phyloP scores from a whole-genome alignment of 2,329 filamentous ascomycete genomes.

The Cladobotryum mycophilum region DNA sequence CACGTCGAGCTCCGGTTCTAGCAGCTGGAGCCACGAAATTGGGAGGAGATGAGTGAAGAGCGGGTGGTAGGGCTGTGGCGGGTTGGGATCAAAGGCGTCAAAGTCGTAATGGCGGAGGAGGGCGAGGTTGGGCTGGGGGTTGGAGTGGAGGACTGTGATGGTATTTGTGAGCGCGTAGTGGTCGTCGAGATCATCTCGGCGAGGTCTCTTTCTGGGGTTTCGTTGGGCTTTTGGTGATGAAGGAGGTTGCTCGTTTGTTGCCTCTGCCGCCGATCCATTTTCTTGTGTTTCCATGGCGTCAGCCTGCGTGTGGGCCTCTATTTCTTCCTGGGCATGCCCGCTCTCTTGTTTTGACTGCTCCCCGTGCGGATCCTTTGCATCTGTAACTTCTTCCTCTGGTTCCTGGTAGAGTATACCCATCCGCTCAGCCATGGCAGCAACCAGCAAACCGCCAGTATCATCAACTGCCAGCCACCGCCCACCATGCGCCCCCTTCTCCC shows the following conservation, averaged over 20 bases:
- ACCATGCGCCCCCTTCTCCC: conserved; percentile 21
- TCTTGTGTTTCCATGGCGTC: conserved; percentile 3
- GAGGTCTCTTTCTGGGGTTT: conserved; percentile 23
- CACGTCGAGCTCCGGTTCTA: conserved; percentile 68
- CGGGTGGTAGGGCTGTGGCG: conserved; percentile 60
- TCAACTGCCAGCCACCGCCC: conserved; percentile 75
- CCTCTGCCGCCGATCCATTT: neutral
- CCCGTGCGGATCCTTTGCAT: neutral
- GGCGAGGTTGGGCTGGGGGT: conserved; percentile 80
- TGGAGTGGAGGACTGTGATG: conserved; percentile 72
- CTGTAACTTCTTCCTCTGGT: conserved; percentile 20
- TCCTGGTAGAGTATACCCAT: conserved; percentile 70
- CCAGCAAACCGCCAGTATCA: conserved; percentile 76
- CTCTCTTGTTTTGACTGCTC: neutral
- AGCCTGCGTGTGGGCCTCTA: conserved; percentile 4
- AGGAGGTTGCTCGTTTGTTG: conserved; percentile 1
- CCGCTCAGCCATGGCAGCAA: conserved; percentile 78
- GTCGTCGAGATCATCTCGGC: conserved; percentile 49
- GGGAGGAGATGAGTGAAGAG: conserved; percentile 75
- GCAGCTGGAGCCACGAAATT: conserved; percentile 85
- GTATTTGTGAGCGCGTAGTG: conserved; percentile 67
- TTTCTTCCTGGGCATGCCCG: conserved; percentile 4
- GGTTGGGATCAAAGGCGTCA: conserved; percentile 61
- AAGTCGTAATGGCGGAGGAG: conserved; percentile 86
- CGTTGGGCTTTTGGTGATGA: conserved; percentile 16